Percentiles rank a stretch among this genome's conserved stretches.
Conservation (phyloP, 257 asterid genomes). For the Ligustrum vulgare region DNA sequence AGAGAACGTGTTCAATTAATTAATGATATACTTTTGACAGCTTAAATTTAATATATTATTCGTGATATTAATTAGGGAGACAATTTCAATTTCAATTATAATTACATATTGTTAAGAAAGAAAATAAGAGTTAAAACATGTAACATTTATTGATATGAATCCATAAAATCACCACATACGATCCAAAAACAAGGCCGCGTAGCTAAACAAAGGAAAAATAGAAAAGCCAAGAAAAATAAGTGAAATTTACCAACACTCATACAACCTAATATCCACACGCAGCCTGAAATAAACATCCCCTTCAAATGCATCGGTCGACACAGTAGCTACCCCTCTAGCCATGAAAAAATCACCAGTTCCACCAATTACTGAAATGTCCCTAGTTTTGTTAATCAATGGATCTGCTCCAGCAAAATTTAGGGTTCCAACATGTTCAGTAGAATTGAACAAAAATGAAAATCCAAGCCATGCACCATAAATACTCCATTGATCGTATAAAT, state of each 20-base stretch:
- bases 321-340: constrained; percentile 72
- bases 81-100: no score
- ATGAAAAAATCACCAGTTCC: constrained; percentile 91
- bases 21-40: no score
- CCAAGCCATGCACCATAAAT: constrained; percentile 39
- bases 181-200: neutral
- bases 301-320: constrained; percentile 67
- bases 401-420: constrained; percentile 42
- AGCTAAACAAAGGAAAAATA: neutral
- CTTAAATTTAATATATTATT: no score
- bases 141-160: no score
- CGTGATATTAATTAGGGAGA: no score
- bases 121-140: neutral
- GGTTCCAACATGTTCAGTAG: neutral
- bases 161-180: neutral
- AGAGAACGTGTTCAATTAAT: no score
- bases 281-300: constrained; percentile 74
- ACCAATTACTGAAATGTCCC: constrained; percentile 80
- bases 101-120: neutral
- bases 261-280: constrained; percentile 54
- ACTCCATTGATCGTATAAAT: constrained; percentile 31
- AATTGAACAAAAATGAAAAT: constrained; percentile 38
- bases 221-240: neutral
- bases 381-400: constrained; percentile 52
- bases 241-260: constrained; percentile 61